A percentile compares a stretch with the other conserved stretches of the same genome.
Conservation (phyloP, 805 yeast genomes). For the Yarrowia porcina region DNA sequence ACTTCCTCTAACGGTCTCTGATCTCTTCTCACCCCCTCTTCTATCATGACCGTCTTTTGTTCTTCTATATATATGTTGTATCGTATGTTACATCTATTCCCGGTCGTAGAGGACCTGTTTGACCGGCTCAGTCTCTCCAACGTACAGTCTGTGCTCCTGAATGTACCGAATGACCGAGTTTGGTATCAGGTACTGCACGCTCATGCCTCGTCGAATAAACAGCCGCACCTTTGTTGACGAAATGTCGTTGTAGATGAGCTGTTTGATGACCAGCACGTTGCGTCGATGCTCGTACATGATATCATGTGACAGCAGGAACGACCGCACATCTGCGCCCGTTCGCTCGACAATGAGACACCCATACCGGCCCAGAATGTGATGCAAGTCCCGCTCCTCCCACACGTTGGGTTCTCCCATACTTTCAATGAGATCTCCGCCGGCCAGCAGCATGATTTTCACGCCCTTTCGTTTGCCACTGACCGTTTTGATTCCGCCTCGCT, state of each 20-base stretch:
- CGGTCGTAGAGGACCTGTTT: conserved; percentile 60
- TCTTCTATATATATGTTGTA: background rate
- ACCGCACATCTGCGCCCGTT: conserved; percentile 93
- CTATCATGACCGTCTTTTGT: background rate
- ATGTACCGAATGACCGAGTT: conserved; percentile 92
- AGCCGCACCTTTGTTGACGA: conserved; percentile 91
- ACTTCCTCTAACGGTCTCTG: too few relatives aligned
- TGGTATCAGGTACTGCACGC: conserved; percentile 90
- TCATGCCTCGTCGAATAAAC: conserved; percentile 91
- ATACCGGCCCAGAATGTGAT: conserved; percentile 90
- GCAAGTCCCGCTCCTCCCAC: conserved; percentile 95
- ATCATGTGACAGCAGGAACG: conserved; percentile 88
- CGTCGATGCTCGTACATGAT: conserved; percentile 94
- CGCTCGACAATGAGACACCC: conserved; percentile 97
- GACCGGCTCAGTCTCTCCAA: conserved; percentile 87
- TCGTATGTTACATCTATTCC: conserved; percentile 27
- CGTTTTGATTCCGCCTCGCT: conserved; percentile 76
- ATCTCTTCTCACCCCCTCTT: too few relatives aligned
- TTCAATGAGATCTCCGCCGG: conserved; percentile 97
- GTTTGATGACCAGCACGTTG: conserved; percentile 91
- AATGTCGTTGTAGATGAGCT: conserved; percentile 93
- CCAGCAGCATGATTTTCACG: conserved; percentile 90
- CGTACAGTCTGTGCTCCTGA: conserved; percentile 84
- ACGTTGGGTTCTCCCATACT: conserved; percentile 99
- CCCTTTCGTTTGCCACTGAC: conserved; percentile 53